Base-by-base conservation (phyloP, 2,329 filamentous ascomycete genomes). In the Epichloe sylvatica region DNA sequence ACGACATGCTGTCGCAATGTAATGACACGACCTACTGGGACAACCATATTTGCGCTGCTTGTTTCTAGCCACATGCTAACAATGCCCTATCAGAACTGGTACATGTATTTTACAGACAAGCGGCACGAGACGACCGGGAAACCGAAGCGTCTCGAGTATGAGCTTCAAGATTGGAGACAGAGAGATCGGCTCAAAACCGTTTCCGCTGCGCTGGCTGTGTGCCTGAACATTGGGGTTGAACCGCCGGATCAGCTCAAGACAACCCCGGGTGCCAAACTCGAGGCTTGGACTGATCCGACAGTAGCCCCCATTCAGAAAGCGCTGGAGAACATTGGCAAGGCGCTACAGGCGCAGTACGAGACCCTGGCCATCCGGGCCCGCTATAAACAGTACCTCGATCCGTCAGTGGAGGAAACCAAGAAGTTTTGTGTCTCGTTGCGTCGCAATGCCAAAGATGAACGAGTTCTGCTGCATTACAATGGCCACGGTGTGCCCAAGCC, bases 101-200 rank as follows among this genome's bases (percentile, higher is more conserved):
- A 95, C 72, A 97, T 97, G 91, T 98, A 98, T 69, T 98, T 86
- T 67, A 96, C 91, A 55, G 92, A 98, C 67, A 97, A 97, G 68
- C 84, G 91, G 48, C 92, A 98, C 68, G 92, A 97, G 64, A 92
- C 88, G 21, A 91, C 88, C 36, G 92, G 89, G 21, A 88, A 90
- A 57, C 87, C 89, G 15, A 87, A 89, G 62, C 76, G 80, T 47
- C 76, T 74, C 17, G 66, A 70, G 25, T 78, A 78, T 56, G 74
- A 80, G 54, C 70, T 94, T 5, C 86, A 94, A 63, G 92, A 97
- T 64, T 98, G 92, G 92, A 84, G 92, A 51, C 96, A 97, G 86
- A 83, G 89, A 57, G 92, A 98, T 65, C 80, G 92, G 13, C 74
- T 97, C 54, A 98, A 98, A 72, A 98, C 92, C 0, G 90, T 98